Conservation (phyloP, 176 grass and related monocot genomes). For the maize (Zea mays) region DNA sequence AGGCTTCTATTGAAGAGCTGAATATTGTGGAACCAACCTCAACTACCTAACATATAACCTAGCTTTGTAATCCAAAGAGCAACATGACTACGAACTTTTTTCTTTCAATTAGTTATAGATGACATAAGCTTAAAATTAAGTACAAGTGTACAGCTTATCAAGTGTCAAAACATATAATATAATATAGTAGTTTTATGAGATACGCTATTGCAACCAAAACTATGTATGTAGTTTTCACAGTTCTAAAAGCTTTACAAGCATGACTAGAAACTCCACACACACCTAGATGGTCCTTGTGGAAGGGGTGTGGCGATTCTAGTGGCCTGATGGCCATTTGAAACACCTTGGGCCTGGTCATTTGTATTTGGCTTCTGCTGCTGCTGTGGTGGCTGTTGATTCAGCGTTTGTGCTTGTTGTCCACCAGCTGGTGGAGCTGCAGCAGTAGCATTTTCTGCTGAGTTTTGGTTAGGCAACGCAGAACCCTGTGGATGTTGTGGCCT, state of each 20-base stretch:
- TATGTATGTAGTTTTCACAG: slow-evolving; percentile 40
- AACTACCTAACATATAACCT: slow-evolving; percentile 4
- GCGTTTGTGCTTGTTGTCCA: slow-evolving; percentile 45
- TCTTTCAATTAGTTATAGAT: slow-evolving; percentile 9
- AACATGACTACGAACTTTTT: neutral
- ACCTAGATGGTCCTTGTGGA: slow-evolving; percentile 96
- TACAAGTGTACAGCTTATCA: slow-evolving; percentile 24
- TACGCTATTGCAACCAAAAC: slow-evolving; percentile 25
- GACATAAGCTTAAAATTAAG: slow-evolving; percentile 16
- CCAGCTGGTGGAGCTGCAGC: slow-evolving; percentile 40
- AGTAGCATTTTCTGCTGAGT: slow-evolving; percentile 42
- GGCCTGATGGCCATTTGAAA: slow-evolving; percentile 67
- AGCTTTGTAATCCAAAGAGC: slow-evolving; percentile 18
- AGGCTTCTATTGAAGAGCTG: slow-evolving; percentile 15
- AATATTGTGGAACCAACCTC: neutral
- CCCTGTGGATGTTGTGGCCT: slow-evolving; percentile 57
- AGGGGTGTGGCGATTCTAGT: slow-evolving; percentile 78
- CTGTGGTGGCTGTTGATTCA: slow-evolving; percentile 58
- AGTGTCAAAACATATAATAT: slow-evolving; percentile 38
- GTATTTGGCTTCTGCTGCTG: slow-evolving; percentile 52
- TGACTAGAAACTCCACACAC: slow-evolving; percentile 98
- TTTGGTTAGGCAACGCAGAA: slow-evolving; percentile 62
- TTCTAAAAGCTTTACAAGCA: slow-evolving; percentile 65
- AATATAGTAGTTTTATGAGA: slow-evolving; percentile 20
- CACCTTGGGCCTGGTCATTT: slow-evolving; percentile 52